Evolutionary conservation across 1,284 basidiomycete species (phyloP), one percentile per base, ranked within the genome.

Genomic region (Irpex lacteus): DNA sequence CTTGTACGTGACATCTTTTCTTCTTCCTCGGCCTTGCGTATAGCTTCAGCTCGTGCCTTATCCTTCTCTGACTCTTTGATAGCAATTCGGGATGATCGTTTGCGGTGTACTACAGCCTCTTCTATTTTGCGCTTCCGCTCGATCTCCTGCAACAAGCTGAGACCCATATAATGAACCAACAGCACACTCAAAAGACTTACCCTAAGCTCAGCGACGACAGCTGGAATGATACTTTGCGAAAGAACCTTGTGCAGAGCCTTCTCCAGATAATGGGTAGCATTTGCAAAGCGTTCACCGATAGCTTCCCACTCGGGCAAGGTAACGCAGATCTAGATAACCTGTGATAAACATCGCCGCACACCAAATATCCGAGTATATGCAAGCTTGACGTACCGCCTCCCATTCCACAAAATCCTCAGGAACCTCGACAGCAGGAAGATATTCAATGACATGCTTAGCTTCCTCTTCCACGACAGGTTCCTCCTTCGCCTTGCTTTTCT

Each of bases 1-100:
- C 81, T 77, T n/a, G 86, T 78, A 37, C 91, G 85, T 57, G 84
- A 81, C 71, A 81, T 79, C 68, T 85, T 89, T 71, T 90, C 89
- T 21, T 82, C 82, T 59, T 87, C 89, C 65, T 91, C 88, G 0
- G 80, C 82, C 63, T 83, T 84, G 69, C 79, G 83, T 67, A 81
- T 78, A 15, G 82, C 82, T 3, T 81, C 80, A 9, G 81, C 68
- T 50, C 82, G 78, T 9, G 88, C 87, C 70, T 91, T 88, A 71
- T 91, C 89, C 68, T 85, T 87, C 73, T 89, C 89, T 59, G 75
- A 82, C 71, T 93, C 91, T 68, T 85, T 89, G 44, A 86, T 75
- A 4, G 93, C 92, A 64, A 96, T 86, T 40, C 94, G 90, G 53
- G 91, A 91, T 1, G 93, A 94, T 34, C 93, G 87, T 75, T 96